Conservation (phyloP, 257 asterid genomes). For the Scutellaria baicalensis region DNA sequence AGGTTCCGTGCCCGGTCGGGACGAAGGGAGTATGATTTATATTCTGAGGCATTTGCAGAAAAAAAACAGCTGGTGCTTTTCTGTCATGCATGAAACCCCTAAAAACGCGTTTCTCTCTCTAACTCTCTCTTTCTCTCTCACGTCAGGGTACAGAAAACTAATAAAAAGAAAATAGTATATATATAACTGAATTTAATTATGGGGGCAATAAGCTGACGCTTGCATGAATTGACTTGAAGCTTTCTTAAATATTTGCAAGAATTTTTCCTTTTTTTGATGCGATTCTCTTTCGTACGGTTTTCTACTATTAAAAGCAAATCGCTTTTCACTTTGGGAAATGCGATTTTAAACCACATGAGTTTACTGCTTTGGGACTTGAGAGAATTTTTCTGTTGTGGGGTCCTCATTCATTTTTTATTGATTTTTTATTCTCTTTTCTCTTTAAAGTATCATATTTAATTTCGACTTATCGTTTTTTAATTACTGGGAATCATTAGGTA, state of each 20-base stretch:
- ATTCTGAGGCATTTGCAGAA: slow-evolving; percentile 9
- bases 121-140: slow-evolving; percentile 3
- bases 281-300: slow-evolving; percentile 21
- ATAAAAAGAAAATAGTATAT: no score
- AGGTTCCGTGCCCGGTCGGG: no score
- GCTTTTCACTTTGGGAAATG: slow-evolving; percentile 25
- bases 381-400: slow-evolving; percentile 12
- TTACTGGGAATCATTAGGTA: background rate
- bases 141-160: no score
- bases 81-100: slow-evolving; percentile 42
- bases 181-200: background rate
- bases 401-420: background rate
- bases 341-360: slow-evolving; percentile 21
- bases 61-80: slow-evolving; percentile 51
- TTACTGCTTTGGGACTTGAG: slow-evolving; percentile 16
- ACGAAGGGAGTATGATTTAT: background rate
- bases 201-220: slow-evolving; percentile 21
- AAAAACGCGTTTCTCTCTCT: slow-evolving; percentile 42
- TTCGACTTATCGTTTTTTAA: background rate
- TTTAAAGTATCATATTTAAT: background rate
- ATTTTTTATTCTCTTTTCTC: background rate
- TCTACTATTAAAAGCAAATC: background rate
- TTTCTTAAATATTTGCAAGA: background rate
- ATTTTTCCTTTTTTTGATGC: slow-evolving; percentile 1
- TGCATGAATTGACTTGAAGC: slow-evolving; percentile 6